phyloP scores from a whole-genome alignment of 345 rosid species.

The Pistacia integerrima region DNA sequence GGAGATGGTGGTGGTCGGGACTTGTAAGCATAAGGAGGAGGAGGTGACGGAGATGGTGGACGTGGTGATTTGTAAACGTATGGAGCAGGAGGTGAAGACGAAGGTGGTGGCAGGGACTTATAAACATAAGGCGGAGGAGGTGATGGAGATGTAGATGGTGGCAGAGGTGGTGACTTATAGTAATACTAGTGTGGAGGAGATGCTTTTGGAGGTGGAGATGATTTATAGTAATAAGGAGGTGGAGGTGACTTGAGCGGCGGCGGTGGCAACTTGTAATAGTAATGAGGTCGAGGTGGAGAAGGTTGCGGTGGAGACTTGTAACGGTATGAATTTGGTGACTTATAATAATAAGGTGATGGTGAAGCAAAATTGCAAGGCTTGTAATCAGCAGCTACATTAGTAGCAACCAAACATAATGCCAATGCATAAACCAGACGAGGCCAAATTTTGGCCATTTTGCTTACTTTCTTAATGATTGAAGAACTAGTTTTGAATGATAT shows the following conservation, averaged over 20 bases:
- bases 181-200: background rate
- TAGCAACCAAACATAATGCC: conserved; percentile 30
- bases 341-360: background rate
- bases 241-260: background rate
- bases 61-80: conserved; percentile 12
- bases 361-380: background rate
- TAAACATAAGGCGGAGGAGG: no score
- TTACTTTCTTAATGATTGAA: no score
- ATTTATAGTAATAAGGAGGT: background rate
- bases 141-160: background rate
- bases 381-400: conserved; percentile 24
- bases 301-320: background rate
- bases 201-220: background rate
- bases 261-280: background rate
- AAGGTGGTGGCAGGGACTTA: no score
- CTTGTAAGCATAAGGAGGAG: no score
- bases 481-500: no score
- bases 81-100: background rate
- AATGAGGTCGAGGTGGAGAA: background rate
- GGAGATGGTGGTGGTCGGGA: no score
- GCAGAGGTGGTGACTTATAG: background rate
- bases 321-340: background rate
- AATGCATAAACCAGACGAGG: background rate
- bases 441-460: no score
- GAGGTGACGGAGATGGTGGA: no score